Percentiles rank a stretch among this genome's conserved stretches.
Conservation (phyloP, 208 protist genomes). For the Leishmania tarentolae region DNA sequence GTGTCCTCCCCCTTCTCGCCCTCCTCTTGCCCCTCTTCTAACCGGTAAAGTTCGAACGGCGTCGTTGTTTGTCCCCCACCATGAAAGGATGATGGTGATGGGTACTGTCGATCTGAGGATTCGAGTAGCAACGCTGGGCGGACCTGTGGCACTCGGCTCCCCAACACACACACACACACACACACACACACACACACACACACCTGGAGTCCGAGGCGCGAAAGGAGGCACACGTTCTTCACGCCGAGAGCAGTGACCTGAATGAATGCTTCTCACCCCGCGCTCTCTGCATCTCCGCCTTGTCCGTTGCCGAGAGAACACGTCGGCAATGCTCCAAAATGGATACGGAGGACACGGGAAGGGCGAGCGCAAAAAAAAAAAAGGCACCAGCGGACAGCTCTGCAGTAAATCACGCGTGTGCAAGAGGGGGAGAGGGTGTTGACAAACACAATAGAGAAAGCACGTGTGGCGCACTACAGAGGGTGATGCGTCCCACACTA, state of each 20-base stretch:
- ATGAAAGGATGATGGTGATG: neutral
- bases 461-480: too few species aligned
- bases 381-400: neutral
- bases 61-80: neutral
- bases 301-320: neutral
- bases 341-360: neutral
- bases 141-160: too few species aligned
- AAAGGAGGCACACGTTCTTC: neutral
- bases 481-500: neutral
- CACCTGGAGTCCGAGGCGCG: neutral
- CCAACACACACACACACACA: too few species aligned
- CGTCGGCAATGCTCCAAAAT: neutral
- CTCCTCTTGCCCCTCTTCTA: neutral
- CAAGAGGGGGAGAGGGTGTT: neutral
- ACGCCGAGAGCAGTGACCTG: neutral
- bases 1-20: neutral
- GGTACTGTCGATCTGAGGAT: neutral
- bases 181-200: too few species aligned
- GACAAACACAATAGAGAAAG: conserved; percentile 6
- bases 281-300: neutral
- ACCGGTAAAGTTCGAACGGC: too few species aligned
- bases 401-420: conserved; percentile 1
- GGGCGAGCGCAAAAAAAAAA: neutral
- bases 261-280: neutral
- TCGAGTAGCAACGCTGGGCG: too few species aligned